Evolutionary conservation across 2,329 filamentous ascomycete species (phyloP), one percentile per base, ranked within the genome.

Genomic region (Westerdykella ornata): DNA sequence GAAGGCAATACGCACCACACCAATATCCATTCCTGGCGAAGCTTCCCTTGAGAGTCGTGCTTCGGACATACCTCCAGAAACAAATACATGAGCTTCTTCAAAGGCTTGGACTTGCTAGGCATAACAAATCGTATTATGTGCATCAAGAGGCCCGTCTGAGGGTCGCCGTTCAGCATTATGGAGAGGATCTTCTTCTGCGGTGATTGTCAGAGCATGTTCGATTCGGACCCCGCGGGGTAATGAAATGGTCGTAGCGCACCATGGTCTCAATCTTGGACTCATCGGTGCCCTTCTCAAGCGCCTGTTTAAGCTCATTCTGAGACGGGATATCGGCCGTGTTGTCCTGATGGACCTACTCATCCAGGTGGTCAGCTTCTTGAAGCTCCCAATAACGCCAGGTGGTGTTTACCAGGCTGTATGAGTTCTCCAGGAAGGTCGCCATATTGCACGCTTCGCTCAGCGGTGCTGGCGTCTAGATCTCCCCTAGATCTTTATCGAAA

Each of bases 111-210:
- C 74, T 94, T 96, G 49, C 88, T 95, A 12, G 92, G 92, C 92
- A 98, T 98, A 58, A 98, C 89, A 67, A 98, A 98, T 67, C 92
- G 88, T 68, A 98, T 98, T 63, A 98, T 98, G 73, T 97, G 92
- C 92, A 98, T 98, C 57, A 98, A 81, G 15, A 98, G 77, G 55
- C 88, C 83, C 18, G 89, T 85, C 84, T 98, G 92, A 31, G 92
- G 83, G 64, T 98, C 90, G 55, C 92, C 92, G 67, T 97, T 97
- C 62, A 98, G 80, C 92, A 98, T 97, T 64, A 96, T 81, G 49
- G 87, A 94, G 64, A 97, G 73, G 66, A 98, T 88, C 72, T 82
- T 85, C 81, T 92, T 94, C 62, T 65, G 51, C 47, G 31, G 37
- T n/a, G 37, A 15, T 41, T 48, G 56, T 63, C 41, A 63, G 58